A percentile compares a stretch with the other conserved stretches of the same genome.
phyloP scores from a whole-genome alignment of 805 yeast species.

The Saccharomycopsis sp. region DNA sequence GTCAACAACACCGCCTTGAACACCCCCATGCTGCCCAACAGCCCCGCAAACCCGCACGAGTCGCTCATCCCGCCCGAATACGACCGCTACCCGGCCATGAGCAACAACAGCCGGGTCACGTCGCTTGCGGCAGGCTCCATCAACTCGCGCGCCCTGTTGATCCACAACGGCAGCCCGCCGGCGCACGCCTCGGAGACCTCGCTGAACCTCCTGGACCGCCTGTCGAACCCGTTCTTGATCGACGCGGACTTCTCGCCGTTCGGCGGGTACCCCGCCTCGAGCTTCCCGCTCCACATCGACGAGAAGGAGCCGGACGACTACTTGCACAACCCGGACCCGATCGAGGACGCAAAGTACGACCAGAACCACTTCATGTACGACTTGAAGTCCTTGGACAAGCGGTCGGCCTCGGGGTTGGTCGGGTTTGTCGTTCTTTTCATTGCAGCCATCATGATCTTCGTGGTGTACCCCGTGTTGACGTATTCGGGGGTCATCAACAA shows the following conservation, averaged over 20 bases:
- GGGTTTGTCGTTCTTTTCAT: slow-evolving; percentile 52
- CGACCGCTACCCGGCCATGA: slow-evolving; percentile 61
- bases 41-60: slow-evolving; percentile 23
- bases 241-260: slow-evolving; percentile 79
- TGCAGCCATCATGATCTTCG: slow-evolving; percentile 62
- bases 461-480: slow-evolving; percentile 78
- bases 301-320: slow-evolving; percentile 95
- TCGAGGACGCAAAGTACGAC: slow-evolving; percentile 81
- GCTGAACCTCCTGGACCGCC: slow-evolving; percentile 23
- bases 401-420: slow-evolving; percentile 54
- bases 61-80: slow-evolving; percentile 44
- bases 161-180: neutral
- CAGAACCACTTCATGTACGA: slow-evolving; percentile 60
- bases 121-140: slow-evolving; percentile 30
- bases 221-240: slow-evolving; percentile 37
- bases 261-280: slow-evolving; percentile 93
- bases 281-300: slow-evolving; percentile 84
- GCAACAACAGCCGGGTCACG: slow-evolving; percentile 47
- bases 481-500: slow-evolving; percentile 58
- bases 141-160: slow-evolving; percentile 27
- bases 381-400: slow-evolving; percentile 56
- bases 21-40: slow-evolving; percentile 20
- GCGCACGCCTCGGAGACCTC: slow-evolving; percentile 18
- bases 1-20: slow-evolving; percentile 17
- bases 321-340: slow-evolving; percentile 93